Conservation (phyloP, 108 stramenopile species). For the Tribonema minus region DNA sequence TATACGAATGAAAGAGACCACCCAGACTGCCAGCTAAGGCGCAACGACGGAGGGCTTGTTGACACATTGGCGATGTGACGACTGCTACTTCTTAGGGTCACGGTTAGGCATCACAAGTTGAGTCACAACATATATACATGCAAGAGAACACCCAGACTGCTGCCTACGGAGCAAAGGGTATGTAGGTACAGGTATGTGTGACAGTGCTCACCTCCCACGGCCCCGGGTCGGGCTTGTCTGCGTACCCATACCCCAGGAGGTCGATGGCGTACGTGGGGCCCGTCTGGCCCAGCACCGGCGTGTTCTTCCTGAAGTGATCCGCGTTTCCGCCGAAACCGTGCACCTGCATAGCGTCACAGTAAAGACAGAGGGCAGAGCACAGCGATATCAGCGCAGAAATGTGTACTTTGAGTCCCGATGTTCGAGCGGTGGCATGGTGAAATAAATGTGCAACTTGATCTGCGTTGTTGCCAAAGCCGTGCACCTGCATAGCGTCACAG, state of each 20-base stretch:
- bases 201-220: too few species aligned
- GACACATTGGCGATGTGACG: too few species aligned
- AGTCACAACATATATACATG: not conserved
- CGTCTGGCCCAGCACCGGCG: slow-evolving; percentile 28
- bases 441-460: too few species aligned
- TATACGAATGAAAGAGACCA: too few species aligned
- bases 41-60: too few species aligned
- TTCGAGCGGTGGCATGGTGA: too few species aligned
- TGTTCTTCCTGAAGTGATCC: slow-evolving; percentile 51
- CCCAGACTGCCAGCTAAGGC: too few species aligned
- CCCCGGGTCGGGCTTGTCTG: slow-evolving; percentile 67
- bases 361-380: not conserved
- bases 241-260: slow-evolving; percentile 79
- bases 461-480: slow-evolving; percentile 49
- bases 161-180: too few species aligned
- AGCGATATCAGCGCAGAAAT: not conserved
- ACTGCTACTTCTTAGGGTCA: too few species aligned
- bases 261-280: slow-evolving; percentile 76
- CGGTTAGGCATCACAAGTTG: too few species aligned
- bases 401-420: too few species aligned
- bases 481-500: slow-evolving; percentile 28
- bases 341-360: slow-evolving; percentile 13
- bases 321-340: slow-evolving; percentile 52
- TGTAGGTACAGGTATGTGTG: too few species aligned
- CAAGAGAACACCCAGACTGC: not conserved